Evolutionary conservation across 2,329 filamentous ascomycete species (phyloP).

Genomic region (Xylariales sp.): DNA sequence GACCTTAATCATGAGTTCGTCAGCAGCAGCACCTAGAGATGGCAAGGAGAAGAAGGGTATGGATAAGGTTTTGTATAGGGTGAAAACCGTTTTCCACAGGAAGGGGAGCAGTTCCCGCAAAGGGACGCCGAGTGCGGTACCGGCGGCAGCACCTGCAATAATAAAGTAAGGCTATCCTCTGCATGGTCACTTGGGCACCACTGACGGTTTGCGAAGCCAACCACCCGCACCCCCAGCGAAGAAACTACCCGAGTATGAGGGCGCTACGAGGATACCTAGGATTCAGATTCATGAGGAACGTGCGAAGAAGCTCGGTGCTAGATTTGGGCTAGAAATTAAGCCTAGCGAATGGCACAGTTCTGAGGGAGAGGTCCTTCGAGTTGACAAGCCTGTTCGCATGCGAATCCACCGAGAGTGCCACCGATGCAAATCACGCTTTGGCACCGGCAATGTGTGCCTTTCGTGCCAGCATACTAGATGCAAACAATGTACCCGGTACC

Average conservation of each 20-base stretch:
- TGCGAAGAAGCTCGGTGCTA: conserved; percentile 65
- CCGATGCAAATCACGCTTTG: conserved; percentile 80
- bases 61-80: conserved; percentile 60
- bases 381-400: conserved; percentile 82
- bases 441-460: conserved; percentile 76
- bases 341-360: conserved; percentile 64
- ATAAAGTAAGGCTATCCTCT: conserved; percentile 42
- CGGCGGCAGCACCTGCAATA: conserved; percentile 28
- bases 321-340: conserved; percentile 67
- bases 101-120: conserved; percentile 53
- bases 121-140: conserved; percentile 24
- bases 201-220: conserved; percentile 41
- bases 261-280: conserved; percentile 57
- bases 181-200: background rate
- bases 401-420: conserved; percentile 84
- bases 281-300: conserved; percentile 67
- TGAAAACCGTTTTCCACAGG: conserved; percentile 62
- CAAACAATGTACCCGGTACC: conserved; percentile 81
- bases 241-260: conserved; percentile 44
- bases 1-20: conserved; percentile 44
- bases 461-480: conserved; percentile 85
- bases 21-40: conserved; percentile 40
- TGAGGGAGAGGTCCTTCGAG: conserved; percentile 68
- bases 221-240: conserved; percentile 34
- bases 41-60: conserved; percentile 59